Conservation (phyloP, 176 grass and related monocot genomes). For the Ensete glaucum region DNA sequence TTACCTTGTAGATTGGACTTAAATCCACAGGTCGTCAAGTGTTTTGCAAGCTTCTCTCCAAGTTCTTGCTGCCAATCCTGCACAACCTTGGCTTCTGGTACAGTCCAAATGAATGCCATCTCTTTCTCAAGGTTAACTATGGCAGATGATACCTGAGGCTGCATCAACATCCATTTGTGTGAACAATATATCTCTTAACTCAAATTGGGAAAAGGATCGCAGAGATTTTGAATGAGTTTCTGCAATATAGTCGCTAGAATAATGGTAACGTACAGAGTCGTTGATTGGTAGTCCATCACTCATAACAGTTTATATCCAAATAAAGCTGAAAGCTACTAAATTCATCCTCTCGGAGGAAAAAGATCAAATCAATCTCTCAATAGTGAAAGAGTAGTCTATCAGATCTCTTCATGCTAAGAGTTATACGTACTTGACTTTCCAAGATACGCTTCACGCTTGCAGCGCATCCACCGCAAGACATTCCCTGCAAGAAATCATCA, state of each 20-base stretch:
- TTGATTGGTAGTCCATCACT: too few species aligned
- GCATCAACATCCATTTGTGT: background rate
- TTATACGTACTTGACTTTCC: constrained; percentile 52
- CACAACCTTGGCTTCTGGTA: constrained; percentile 33
- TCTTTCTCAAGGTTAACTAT: constrained; percentile 60
- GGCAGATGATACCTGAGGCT: constrained; percentile 62
- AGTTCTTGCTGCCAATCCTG: constrained; percentile 62
- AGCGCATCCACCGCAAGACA: constrained; percentile 85
- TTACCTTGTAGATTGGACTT: constrained; percentile 53
- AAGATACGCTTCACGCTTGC: constrained; percentile 78
- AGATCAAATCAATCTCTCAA: background rate
- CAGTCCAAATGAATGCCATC: constrained; percentile 47
- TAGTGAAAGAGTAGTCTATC: background rate
- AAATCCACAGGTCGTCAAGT: constrained; percentile 84
- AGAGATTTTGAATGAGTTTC: too few species aligned
- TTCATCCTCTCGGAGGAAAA: background rate
- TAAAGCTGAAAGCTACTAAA: too few species aligned
- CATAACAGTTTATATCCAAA: too few species aligned
- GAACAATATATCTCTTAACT: background rate
- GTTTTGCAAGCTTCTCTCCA: constrained; percentile 65
- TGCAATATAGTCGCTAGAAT: too few species aligned
- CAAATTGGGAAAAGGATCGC: background rate
- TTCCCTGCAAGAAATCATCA: constrained; percentile 43
- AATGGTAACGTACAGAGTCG: too few species aligned
- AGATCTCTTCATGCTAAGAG: background rate